These are phyloP conservation scores for Mucor irregularis DNA, from an alignment of 371 early-diverging fungal genomes.

Conservation along the genomic window DNA sequence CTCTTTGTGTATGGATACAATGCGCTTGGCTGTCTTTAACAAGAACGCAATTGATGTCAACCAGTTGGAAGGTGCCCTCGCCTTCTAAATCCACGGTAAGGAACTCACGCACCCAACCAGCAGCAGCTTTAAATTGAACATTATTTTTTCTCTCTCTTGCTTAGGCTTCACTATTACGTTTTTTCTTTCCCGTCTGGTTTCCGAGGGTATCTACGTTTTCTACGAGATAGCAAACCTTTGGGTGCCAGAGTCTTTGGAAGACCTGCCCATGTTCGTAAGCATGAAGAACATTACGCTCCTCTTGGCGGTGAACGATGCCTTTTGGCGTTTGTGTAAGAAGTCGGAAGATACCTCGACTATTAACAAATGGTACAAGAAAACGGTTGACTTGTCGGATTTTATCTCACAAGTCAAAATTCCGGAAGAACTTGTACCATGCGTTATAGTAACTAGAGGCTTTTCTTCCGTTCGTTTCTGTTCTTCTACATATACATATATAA, in stretches of 20 bases:
- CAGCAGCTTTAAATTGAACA: background rate
- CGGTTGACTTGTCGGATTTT: constrained; percentile 12
- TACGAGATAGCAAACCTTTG: constrained; percentile 10
- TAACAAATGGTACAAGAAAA: constrained; percentile 16
- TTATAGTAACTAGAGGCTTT: background rate
- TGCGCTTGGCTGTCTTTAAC: constrained; percentile 28
- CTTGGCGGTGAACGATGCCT: constrained; percentile 2
- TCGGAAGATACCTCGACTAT: constrained; percentile 11
- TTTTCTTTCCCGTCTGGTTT: constrained; percentile 1
- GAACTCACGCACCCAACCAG: background rate
- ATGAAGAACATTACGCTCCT: constrained; percentile 14
- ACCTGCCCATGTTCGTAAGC: constrained; percentile 13
- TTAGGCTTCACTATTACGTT: constrained; percentile 16
- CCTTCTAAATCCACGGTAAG: constrained; percentile 19
- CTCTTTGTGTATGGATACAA: constrained; percentile 17
- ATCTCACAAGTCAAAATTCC: constrained; percentile 13
- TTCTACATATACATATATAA: constrained; percentile 10
- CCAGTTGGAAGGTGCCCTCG: constrained; percentile 19
- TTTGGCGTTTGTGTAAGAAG: constrained; percentile 7
- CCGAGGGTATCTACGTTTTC: constrained; percentile 20
- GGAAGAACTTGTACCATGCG: constrained; percentile 5
- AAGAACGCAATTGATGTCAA: constrained; percentile 35
- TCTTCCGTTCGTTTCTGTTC: background rate
- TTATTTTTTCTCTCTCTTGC: background rate
- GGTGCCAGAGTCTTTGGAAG: constrained; percentile 24